These are phyloP conservation scores for Escallonia rubra DNA, from an alignment of 129 eudicot genomes.

Conservation along the genomic window DNA sequence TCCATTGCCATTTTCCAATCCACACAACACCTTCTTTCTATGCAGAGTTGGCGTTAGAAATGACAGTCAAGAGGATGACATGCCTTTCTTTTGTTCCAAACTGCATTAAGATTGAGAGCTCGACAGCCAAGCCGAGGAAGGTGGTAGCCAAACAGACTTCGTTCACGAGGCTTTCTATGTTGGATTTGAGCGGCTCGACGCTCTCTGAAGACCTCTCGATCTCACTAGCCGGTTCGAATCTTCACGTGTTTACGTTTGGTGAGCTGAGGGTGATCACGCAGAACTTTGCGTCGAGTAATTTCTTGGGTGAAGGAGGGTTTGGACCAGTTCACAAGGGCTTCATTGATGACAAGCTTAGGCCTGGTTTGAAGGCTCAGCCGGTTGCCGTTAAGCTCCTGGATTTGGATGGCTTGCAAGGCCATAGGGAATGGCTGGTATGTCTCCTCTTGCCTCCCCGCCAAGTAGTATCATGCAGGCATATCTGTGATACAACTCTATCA, in stretches of 20 bases:
- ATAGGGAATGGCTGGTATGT: conserved; percentile 86
- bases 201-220: conserved; percentile 63
- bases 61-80: conserved; percentile 45
- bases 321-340: conserved; percentile 93
- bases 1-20: neutral
- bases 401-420: conserved; percentile 77
- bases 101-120: conserved; percentile 40
- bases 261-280: conserved; percentile 79
- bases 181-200: conserved; percentile 48
- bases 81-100: conserved; percentile 37
- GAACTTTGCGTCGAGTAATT: conserved; percentile 61
- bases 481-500: no score
- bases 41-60: neutral
- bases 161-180: conserved; percentile 32
- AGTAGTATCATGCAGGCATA: no score
- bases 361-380: conserved; percentile 78
- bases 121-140: conserved; percentile 27
- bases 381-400: conserved; percentile 88
- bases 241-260: conserved; percentile 46
- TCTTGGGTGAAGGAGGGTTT: conserved; percentile 87
- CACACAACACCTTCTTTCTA: neutral
- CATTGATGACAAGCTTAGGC: conserved; percentile 70
- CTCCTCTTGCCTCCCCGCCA: no score
- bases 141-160: conserved; percentile 26
- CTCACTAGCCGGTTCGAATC: conserved; percentile 67